Evolutionary conservation across 768 basidiomycete genomes (phyloP).

Genomic region (Gloeostereum incarnatum): DNA sequence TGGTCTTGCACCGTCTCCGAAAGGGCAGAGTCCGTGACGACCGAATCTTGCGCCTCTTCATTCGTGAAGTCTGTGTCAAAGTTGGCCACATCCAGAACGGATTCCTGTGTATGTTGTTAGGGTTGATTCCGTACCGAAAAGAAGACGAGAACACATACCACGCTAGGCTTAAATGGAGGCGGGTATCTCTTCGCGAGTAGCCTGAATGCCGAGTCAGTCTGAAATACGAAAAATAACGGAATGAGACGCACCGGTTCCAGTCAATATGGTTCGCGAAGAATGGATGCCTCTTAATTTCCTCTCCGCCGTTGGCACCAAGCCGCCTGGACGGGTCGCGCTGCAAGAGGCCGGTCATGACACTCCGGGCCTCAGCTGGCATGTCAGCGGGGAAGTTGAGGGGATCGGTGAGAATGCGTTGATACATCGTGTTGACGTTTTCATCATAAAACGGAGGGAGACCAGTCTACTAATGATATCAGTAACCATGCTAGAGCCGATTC

Average conservation of each 20-base stretch:
- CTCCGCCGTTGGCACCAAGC: constrained; percentile 87
- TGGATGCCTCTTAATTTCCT: constrained; percentile 92
- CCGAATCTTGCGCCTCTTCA: constrained; percentile 91
- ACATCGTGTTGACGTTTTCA: constrained; percentile 98
- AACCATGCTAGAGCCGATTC: not conserved
- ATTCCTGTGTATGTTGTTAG: constrained; percentile 45
- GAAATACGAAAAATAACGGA: not conserved
- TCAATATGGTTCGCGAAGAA: constrained; percentile 95
- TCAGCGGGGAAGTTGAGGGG: constrained; percentile 89
- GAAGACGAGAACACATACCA: constrained; percentile 43
- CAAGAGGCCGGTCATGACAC: constrained; percentile 81
- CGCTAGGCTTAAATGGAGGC: constrained; percentile 95
- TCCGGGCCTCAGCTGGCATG: constrained; percentile 79
- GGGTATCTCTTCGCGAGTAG: constrained; percentile 92
- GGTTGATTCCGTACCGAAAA: not conserved
- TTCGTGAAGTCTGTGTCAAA: constrained; percentile 98
- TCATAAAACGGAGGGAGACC: constrained; percentile 98
- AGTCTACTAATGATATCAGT: constrained; percentile 38
- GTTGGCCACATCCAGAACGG: constrained; percentile 90
- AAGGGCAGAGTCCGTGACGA: constrained; percentile 86
- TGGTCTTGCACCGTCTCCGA: constrained; percentile 97
- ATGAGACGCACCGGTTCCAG: constrained; percentile 59
- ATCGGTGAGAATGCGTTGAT: constrained; percentile 89
- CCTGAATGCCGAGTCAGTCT: constrained; percentile 19
- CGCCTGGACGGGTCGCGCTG: constrained; percentile 82